Conservation (phyloP, 179 eudicot species). For the Spergularia azorica region DNA sequence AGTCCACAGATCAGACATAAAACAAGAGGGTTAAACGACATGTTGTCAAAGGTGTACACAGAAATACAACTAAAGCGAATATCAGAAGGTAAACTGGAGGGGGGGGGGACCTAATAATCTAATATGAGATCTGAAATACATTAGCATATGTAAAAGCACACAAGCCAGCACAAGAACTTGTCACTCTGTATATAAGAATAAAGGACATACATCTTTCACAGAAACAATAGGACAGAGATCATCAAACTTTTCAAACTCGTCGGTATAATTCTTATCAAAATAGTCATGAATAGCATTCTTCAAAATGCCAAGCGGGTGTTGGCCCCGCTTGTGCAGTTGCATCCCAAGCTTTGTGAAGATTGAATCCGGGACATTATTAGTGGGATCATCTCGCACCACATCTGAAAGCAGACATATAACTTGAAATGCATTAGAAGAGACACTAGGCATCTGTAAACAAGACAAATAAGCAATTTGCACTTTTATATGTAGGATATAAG, state of each 20-base stretch:
- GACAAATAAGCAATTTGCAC: background rate
- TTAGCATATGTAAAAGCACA: too few species aligned
- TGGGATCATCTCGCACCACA: slow-evolving; percentile 82
- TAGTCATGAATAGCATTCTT: slow-evolving; percentile 84
- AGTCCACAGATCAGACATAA: too few species aligned
- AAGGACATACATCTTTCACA: slow-evolving; percentile 56
- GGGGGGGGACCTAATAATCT: too few species aligned
- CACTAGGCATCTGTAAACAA: background rate
- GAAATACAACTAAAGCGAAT: too few species aligned
- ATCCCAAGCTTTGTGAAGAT: slow-evolving; percentile 85
- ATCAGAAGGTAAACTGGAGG: too few species aligned
- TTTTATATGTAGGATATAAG: background rate
- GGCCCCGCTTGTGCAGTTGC: slow-evolving; percentile 84
- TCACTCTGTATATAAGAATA: background rate
- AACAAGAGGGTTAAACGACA: too few species aligned
- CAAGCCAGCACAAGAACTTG: background rate
- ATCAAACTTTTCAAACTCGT: slow-evolving; percentile 82
- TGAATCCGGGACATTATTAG: slow-evolving; percentile 84
- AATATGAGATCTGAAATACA: too few species aligned
- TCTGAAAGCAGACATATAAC: slow-evolving; percentile 43
- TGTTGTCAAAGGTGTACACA: too few species aligned
- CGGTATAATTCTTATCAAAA: slow-evolving; percentile 65
- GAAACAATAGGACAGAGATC: slow-evolving; percentile 85
- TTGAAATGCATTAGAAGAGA: background rate
- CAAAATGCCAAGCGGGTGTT: slow-evolving; percentile 86